Evolutionary conservation across 1,284 basidiomycete species (phyloP).

Genomic region (Ceratobasidium sp.): DNA sequence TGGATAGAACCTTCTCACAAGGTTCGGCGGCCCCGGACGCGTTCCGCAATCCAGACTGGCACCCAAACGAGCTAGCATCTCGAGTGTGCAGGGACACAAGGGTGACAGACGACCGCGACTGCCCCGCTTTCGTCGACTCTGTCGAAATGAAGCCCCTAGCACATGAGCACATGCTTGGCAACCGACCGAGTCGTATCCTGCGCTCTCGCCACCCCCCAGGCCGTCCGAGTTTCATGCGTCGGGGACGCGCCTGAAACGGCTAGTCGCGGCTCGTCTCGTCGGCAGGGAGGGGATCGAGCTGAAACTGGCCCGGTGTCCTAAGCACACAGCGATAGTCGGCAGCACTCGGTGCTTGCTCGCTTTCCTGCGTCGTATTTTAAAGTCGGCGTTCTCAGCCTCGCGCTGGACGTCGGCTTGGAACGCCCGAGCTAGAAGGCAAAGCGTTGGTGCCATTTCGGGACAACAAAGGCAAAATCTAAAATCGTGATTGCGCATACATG

Average conservation of each 20-base stretch:
- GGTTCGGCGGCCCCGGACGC: neutral
- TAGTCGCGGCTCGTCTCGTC: neutral
- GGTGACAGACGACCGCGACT: conserved; percentile 1
- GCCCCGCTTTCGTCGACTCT: neutral
- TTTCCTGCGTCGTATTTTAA: neutral
- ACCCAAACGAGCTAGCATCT: conserved; percentile 13
- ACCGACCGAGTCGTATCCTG: neutral
- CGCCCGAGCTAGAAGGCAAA: neutral
- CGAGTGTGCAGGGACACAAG: neutral
- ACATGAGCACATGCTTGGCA: conserved; percentile 1
- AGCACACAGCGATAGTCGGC: neutral
- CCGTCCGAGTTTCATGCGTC: conserved; percentile 8
- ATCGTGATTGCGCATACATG: neutral
- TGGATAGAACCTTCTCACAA: conserved; percentile 1
- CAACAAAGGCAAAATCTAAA: neutral
- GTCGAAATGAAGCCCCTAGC: neutral
- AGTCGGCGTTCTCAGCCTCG: conserved; percentile 1
- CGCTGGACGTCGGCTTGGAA: conserved; percentile 1
- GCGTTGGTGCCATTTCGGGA: too few species aligned
- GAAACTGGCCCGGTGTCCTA: conserved; percentile 1
- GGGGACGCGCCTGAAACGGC: conserved; percentile 4
- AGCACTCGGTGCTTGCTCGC: neutral
- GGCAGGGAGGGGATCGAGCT: neutral
- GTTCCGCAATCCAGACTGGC: neutral
- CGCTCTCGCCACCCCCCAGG: neutral